Percentiles rank a stretch among this genome's conserved stretches.
phyloP scores from a whole-genome alignment of 176 grass and related monocot genomes.

The Cenchrus fungigraminus region DNA sequence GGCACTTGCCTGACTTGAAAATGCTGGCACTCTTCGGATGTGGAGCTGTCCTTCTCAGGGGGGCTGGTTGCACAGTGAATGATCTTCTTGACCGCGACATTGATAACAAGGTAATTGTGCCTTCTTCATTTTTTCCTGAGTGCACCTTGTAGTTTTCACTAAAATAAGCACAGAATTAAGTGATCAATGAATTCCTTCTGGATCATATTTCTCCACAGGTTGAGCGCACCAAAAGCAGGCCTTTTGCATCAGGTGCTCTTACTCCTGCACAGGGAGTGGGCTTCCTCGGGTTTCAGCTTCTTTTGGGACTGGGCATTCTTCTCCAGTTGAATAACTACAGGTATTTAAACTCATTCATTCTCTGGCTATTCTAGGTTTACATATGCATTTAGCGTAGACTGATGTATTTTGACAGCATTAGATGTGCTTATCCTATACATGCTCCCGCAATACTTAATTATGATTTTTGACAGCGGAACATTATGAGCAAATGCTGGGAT shows the following conservation, averaged over 20 bases:
- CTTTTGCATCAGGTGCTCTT: conserved; percentile 73
- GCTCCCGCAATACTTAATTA: neutral
- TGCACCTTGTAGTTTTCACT: neutral
- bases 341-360: conserved; percentile 31
- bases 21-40: conserved; percentile 82
- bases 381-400: neutral
- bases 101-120: conserved; percentile 64
- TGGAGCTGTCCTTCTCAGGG: conserved; percentile 77
- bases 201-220: conserved; percentile 50
- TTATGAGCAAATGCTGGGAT: neutral
- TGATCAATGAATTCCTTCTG: neutral
- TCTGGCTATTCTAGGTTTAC: neutral
- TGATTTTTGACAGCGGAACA: neutral
- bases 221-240: conserved; percentile 73
- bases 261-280: conserved; percentile 61
- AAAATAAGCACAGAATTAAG: neutral
- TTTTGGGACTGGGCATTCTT: conserved; percentile 81
- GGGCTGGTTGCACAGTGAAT: conserved; percentile 86
- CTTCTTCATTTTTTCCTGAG: neutral
- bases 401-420: neutral
- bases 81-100: conserved; percentile 85
- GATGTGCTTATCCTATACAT: neutral
- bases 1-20: conserved; percentile 71
- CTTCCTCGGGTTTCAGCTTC: conserved; percentile 78
- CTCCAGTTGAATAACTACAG: conserved; percentile 84